Conservation (phyloP, 176 grass and related monocot genomes). For the Elaeis guineensis region DNA sequence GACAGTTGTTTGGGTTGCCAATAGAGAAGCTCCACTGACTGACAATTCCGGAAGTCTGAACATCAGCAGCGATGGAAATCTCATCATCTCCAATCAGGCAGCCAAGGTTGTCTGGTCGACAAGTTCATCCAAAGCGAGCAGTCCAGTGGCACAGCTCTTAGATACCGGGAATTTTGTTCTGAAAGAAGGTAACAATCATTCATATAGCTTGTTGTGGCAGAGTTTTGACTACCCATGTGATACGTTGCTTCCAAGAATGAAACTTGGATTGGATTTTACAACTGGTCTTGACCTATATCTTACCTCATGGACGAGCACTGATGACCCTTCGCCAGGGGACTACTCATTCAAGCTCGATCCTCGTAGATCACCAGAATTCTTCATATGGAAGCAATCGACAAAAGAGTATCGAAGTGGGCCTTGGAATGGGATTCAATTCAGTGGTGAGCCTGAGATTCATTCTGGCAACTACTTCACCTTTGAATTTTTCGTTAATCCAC, state of each 20-base stretch:
- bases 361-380: neutral
- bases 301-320: neutral
- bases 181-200: neutral
- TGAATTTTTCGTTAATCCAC: too few species aligned
- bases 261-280: neutral
- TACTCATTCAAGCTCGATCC: neutral
- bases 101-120: neutral
- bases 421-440: neutral
- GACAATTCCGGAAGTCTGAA: conserved; percentile 13
- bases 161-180: neutral
- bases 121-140: neutral
- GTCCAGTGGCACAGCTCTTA: neutral
- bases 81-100: neutral
- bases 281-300: neutral
- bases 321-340: neutral
- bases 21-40: too few species aligned
- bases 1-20: conserved; percentile 20
- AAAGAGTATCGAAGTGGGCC: neutral
- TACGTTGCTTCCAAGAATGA: neutral
- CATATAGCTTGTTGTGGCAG: neutral
- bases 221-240: neutral
- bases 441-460: neutral
- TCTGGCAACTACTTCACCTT: too few species aligned
- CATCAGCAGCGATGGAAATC: conserved; percentile 1
- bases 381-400: neutral